Percentiles rank a stretch among this genome's conserved stretches.
Conservation (phyloP, 2,329 filamentous ascomycete species). For the Cladophialophora carrionii region DNA sequence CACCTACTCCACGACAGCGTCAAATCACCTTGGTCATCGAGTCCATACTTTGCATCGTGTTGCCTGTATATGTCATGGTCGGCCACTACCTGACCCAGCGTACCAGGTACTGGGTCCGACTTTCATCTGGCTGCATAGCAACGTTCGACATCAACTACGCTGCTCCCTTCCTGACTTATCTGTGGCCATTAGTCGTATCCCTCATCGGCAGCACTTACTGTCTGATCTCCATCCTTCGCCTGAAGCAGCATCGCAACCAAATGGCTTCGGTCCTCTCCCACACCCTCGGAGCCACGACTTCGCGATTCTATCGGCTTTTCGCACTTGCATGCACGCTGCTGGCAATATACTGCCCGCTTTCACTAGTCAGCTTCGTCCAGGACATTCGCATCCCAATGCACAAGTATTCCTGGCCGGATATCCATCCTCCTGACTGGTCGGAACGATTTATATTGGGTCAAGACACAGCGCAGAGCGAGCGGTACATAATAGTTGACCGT, state of each 20-base stretch:
- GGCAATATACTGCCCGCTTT: slow-evolving; percentile 57
- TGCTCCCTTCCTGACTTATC: slow-evolving; percentile 56
- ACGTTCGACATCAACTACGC: slow-evolving; percentile 62
- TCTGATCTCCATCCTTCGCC: slow-evolving; percentile 64
- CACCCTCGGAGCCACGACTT: slow-evolving; percentile 56
- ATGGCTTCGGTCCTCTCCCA: slow-evolving; percentile 62
- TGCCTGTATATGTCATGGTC: slow-evolving; percentile 60
- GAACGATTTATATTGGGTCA: slow-evolving; percentile 54
- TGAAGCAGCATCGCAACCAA: slow-evolving; percentile 62
- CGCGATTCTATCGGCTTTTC: slow-evolving; percentile 42
- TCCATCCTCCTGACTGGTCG: slow-evolving; percentile 58
- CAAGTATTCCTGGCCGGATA: slow-evolving; percentile 56
- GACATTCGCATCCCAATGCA: slow-evolving; percentile 49
- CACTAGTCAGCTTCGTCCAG: slow-evolving; percentile 55
- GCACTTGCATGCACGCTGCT: slow-evolving; percentile 59
- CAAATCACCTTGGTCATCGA: slow-evolving; percentile 56
- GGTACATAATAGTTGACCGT: slow-evolving; percentile 56
- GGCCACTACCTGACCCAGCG: slow-evolving; percentile 64
- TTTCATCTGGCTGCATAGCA: slow-evolving; percentile 51
- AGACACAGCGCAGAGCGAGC: slow-evolving; percentile 47
- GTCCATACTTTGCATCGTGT: slow-evolving; percentile 57
- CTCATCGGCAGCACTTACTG: slow-evolving; percentile 60
- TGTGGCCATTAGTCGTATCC: slow-evolving; percentile 62
- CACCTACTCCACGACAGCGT: slow-evolving; percentile 54
- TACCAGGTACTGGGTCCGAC: slow-evolving; percentile 58